These are phyloP conservation scores for Fusarium multiceps DNA, from an alignment of 2,329 filamentous ascomycete genomes.

Conservation along the genomic window DNA sequence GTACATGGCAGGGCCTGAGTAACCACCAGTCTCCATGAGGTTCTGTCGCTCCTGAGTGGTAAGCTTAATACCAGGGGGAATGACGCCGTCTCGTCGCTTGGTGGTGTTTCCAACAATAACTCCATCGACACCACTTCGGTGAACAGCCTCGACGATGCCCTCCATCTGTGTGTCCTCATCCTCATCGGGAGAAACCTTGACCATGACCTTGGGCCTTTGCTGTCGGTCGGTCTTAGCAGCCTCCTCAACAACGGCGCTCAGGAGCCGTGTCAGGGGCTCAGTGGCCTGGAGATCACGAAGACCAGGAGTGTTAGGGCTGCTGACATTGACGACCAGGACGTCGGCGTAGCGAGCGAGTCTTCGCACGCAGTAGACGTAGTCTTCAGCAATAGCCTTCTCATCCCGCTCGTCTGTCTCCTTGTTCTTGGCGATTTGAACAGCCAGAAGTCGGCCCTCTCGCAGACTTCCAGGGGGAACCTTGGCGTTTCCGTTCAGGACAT, in stretches of 20 bases:
- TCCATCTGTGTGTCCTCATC: conserved; percentile 85
- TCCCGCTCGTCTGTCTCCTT: conserved; percentile 89
- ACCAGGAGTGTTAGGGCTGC: conserved; percentile 94
- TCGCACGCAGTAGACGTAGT: conserved; percentile 91
- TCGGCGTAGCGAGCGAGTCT: conserved; percentile 89
- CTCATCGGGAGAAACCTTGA: conserved; percentile 97
- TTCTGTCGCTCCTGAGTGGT: conserved; percentile 73
- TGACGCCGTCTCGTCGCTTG: conserved; percentile 77
- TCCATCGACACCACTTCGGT: conserved; percentile 87
- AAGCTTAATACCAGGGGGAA: conserved; percentile 74
- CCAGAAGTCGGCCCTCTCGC: conserved; percentile 77
- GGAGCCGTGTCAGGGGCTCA: conserved; percentile 82
- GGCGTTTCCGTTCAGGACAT: conserved; percentile 81
- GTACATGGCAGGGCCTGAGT: conserved; percentile 91
- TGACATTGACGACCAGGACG: conserved; percentile 97
- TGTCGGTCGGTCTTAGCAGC: conserved; percentile 76
- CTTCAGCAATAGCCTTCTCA: conserved; percentile 80
- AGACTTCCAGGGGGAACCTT: conserved; percentile 87
- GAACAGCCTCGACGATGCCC: conserved; percentile 88
- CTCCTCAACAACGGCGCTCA: conserved; percentile 84
- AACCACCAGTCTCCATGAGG: conserved; percentile 84
- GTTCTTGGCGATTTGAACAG: conserved; percentile 97
- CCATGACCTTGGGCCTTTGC: conserved; percentile 81
- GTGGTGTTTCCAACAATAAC: conserved; percentile 98
- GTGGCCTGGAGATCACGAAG: conserved; percentile 87